Base-by-base conservation (phyloP, 139 green algal species). In the Haematococcus lacustris region DNA sequence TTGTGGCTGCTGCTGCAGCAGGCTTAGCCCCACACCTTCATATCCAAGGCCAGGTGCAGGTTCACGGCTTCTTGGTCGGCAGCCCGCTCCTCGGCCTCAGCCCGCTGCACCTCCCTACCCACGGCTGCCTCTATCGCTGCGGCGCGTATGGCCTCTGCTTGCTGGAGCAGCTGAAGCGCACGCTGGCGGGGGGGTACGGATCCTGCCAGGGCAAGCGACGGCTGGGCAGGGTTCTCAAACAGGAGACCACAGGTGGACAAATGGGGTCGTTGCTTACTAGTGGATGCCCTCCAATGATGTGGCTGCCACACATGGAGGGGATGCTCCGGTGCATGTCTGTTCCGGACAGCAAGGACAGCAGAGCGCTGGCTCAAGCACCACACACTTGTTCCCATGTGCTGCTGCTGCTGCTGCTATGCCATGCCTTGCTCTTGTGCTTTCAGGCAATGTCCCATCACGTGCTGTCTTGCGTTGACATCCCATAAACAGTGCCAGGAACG, bases 101-200 rank as follows among this genome's bases (percentile, higher is more conserved):
- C 63, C 2, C 21, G 35, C 63, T 69, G 37, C 37, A 69, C 30
- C 35, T 34, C 21, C 2, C 63, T 35, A 4, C 37, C 63, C 63
- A 69, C 63, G 2, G 63, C 63, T 13, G 63, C 63, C 3, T 50
- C 34, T 5, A 69, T 69, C 6, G 63, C 63, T n/a, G 63, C 63
- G 17, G 63, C 26, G 21, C 63, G 63, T 37, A 69, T 40, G 30
- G 63, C 63, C 63, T 69, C 63, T 2, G 63, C 63, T 37, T 69
- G 34, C 35, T 69, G 21, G 7, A 69, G 63, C 37, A 69, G 51
- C 63, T 69, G 63, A 7, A 51, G 26, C 25, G 63, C 63, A 35
- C 50, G 38, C 63, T 69, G 50, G 25, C 37, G 34, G 34, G 63
- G 63, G 21, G 63, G 63, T 7, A 51, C 35, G 30, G 63, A 4